These are phyloP conservation scores for Wickerhamiella shivajii DNA, from an alignment of 805 yeast genomes.

Conservation along the genomic window DNA sequence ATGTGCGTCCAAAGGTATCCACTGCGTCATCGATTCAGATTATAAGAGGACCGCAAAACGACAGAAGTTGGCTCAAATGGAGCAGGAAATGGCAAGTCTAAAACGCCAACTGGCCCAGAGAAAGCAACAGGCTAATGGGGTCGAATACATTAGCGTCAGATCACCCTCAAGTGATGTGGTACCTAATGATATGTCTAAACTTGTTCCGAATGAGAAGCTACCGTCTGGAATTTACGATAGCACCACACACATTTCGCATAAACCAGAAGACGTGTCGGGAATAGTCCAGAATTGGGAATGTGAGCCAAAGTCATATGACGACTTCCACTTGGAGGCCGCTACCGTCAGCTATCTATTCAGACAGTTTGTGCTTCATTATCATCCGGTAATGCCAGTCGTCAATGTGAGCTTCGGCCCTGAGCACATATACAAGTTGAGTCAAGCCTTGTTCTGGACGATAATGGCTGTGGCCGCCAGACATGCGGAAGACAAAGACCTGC, in stretches of 20 bases:
- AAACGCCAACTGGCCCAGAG: conserved; percentile 27
- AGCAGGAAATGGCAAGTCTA: conserved; percentile 59
- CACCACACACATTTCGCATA: neutral
- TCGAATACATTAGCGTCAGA: neutral
- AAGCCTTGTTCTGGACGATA: conserved; percentile 86
- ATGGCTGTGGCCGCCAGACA: conserved; percentile 74
- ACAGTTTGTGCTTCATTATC: conserved; percentile 67
- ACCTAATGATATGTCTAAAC: neutral
- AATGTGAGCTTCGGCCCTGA: conserved; percentile 76
- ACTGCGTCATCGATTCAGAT: conserved; percentile 62
- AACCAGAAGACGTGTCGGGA: conserved; percentile 1
- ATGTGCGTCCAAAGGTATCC: conserved; percentile 54
- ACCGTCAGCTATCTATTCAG: conserved; percentile 47
- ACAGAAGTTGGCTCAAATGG: conserved; percentile 35
- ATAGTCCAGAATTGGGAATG: conserved; percentile 27
- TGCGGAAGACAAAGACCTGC: conserved; percentile 30
- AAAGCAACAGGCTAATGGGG: conserved; percentile 1
- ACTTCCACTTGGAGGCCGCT: conserved; percentile 43
- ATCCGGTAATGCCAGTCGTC: conserved; percentile 75
- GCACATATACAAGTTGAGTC: conserved; percentile 60
- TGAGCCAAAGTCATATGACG: conserved; percentile 57
- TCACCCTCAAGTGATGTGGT: neutral
- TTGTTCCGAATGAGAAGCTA: conserved; percentile 5
- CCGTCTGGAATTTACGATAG: conserved; percentile 4
- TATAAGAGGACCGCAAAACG: conserved; percentile 84